Evolutionary conservation across 2,329 filamentous ascomycete genomes (phyloP).

Genomic region (Colletotrichum aenigma): DNA sequence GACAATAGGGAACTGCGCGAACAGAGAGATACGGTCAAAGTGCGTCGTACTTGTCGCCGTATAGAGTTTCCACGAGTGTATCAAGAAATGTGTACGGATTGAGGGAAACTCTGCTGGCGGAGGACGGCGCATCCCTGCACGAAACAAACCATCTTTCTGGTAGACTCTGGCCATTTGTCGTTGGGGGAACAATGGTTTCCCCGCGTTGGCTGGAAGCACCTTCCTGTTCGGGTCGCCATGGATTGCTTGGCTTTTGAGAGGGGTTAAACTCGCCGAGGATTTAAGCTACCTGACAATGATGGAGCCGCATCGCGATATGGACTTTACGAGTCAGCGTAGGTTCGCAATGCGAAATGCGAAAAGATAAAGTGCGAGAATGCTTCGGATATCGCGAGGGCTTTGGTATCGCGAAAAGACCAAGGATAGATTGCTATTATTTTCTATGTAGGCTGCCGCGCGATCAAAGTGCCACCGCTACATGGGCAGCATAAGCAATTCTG

Average conservation of each 20-base stretch:
- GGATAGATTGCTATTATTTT: rapidly evolving
- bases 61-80: background rate
- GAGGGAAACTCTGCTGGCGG: background rate
- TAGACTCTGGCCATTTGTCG: background rate
- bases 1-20: background rate
- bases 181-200: background rate
- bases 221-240: background rate
- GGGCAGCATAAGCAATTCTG: background rate
- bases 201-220: background rate
- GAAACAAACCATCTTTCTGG: background rate
- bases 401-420: rapidly evolving
- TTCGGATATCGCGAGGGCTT: rapidly evolving
- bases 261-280: background rate
- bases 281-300: background rate
- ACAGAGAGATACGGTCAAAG: background rate
- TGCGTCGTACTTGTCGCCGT: background rate
- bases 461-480: rapidly evolving
- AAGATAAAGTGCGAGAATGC: background rate
- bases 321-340: background rate
- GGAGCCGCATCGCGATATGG: background rate
- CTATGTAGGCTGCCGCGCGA: rapidly evolving
- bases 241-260: background rate
- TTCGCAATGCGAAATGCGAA: background rate
- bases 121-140: background rate
- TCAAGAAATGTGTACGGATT: background rate